Evolutionary conservation across 331 rosid genomes (phyloP), one percentile per base, ranked within the genome.

Genomic region (Cydonia oblonga): DNA sequence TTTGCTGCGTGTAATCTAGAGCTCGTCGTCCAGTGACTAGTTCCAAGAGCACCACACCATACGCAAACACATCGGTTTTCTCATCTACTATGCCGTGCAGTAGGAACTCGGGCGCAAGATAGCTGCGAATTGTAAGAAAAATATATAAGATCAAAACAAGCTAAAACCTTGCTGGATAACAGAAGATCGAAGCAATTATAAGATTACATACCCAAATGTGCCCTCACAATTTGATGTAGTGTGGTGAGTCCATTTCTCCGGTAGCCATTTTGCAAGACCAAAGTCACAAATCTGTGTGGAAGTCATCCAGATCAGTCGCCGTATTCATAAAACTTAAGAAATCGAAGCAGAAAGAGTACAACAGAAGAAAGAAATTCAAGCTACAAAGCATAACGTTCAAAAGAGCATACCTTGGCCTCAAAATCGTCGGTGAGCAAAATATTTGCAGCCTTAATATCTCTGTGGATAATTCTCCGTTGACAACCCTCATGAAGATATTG

Each of bases 191-290:
- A 24, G 19, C 64, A 66, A 69, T 49, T 68, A 20, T 6, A 53
- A 70, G 74, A 79, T 76, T 78, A 77, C 87, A 62, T 73, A 95
- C 97, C 97, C 99, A 77, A 95, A 95, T 67, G 99, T 95, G 79
- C 97, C 99, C 86, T 95, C 97, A 49, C 90, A 90, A 78, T 88
- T 95, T 68, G 96, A 86, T 66, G 90, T 85, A 0, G 85, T 87
- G 73, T 85, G 97, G 70, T 95, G 99, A 79, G 96, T 90, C 97
- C 99, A 95, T 65, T 86, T 83, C 86, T 90, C 88, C 66, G 99
- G 99, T 29, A 91, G 78, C 99, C 99, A 95, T 78, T 95, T 95
- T 75, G 99, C 96, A 56, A 95, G 92, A 62, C 97, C 99, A 40
- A 91, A 95, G 84, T 95, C 99, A 81, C 99, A 95, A 68, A 93